Base-by-base conservation (phyloP, 352 stramenopile species). In the Elongisporangium prolatum region DNA sequence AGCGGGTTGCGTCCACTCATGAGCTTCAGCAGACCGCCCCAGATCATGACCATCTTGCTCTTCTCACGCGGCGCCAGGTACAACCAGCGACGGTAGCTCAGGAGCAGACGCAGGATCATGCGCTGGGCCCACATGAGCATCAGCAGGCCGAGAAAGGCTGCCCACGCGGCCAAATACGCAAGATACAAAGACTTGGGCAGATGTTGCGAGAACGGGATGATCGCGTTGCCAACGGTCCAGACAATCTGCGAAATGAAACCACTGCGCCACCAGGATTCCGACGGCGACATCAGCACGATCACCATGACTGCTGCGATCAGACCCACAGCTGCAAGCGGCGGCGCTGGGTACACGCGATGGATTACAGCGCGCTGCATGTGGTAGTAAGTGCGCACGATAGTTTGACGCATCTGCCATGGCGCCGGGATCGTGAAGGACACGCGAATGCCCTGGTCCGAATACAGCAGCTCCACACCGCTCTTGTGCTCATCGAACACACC, bases 61-160 rank as follows among this genome's bases (percentile, higher is more conserved):
- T 89, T 90, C 56, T 96, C 67, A 37, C 72, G 72, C 3, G 83
- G 80, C 0, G 54, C 80, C 7, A 93, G 63, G 73, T 96, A 96
- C 11, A 97, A 60, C 87, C 87, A 97, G 28, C 86, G 79, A 48
- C 88, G 78, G 72, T 94, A 97, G 68, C 81, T 93, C 44, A 97
- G 71, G 37, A 97, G 66, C 13, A 88, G 57, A 10, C 85, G 81
- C 24, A 97, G 68, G 51, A 94, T 77, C 17, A 96, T 63, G 21
- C 89, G 83, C 67, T 97, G 86, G 8, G 86, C 59, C 48, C 75
- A 83, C 82, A 97, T 95, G 66, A 97, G 77, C 57, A 89, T 11
- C 20, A 97, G 58, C 7, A 96, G 63, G 0, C 87, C 89, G 1
- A 94, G 54, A 59, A 97, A 91, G 5, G 80, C 75, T 3, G 84